Base-by-base conservation (phyloP, 2,329 filamentous ascomycete species). In the Chaetomium strumarium region DNA sequence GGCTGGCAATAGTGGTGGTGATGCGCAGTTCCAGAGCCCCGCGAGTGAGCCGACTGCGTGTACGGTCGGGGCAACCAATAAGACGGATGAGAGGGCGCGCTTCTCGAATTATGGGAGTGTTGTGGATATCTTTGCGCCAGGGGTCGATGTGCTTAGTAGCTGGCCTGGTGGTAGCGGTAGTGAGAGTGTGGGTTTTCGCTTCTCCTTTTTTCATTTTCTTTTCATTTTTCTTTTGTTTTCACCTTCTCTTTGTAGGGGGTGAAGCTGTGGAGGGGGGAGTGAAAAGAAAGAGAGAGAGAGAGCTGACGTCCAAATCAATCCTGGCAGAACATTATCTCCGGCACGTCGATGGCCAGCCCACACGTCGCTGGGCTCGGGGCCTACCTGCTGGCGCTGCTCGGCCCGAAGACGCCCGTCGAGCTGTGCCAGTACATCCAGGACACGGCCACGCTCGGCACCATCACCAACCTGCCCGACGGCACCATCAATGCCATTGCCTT, bases 401-500 rank as follows among this genome's bases (percentile, higher is more conserved):
- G 68, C 19, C 45, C 60, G 47, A 58, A 60, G 46, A 70, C 68
- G 38, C 74, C 77, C 16, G 61, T 69, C 44, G 74, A 70, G 14
- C 71, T 83, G 16, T 74, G 71, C 60, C 48, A 65, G 50, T 72
- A 73, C 56, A 71, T 83, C 56, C 63, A 67, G 58, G 60, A 65
- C 39, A 69, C 75, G 33, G 67, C 71, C 31, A 70, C 70, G 47
- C 69, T 68, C 56, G 68, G 68, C 50, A 69, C 71, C 55, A 66
- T 76, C 46, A 67, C 67, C 30, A 62, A 62, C 55, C 58, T 76
- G 2, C 70, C 69, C 30, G 65, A 57, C 52, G 68, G 70, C 53
- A 79, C 75, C 40, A 61, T 66, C 60, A 82, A 82, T 69, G 63
- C 70, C 50, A 68, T 83, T 50, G 76, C 74, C 45, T 81, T 77